Conservation (phyloP, 805 yeast genomes). For the Suhomyces vadensis region DNA sequence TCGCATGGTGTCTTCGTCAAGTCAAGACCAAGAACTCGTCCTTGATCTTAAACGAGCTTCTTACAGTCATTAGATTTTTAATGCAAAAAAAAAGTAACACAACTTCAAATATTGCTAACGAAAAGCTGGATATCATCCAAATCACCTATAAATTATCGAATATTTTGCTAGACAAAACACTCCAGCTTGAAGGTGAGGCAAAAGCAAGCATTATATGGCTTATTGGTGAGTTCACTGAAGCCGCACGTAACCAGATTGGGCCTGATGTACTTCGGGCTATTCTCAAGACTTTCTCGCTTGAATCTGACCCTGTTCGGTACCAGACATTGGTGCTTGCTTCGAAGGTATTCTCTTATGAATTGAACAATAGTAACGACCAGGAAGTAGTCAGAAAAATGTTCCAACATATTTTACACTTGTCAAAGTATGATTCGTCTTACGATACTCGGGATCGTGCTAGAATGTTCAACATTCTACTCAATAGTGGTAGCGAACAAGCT, state of each 20-base stretch:
- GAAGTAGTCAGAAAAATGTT: constrained; percentile 49
- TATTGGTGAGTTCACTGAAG: constrained; percentile 72
- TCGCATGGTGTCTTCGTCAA: constrained; percentile 64
- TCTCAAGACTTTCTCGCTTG: constrained; percentile 52
- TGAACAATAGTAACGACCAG: constrained; percentile 32
- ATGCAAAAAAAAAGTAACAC: constrained; percentile 53
- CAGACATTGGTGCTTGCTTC: constrained; percentile 75
- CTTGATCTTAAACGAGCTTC: constrained; percentile 57
- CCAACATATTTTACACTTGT: constrained; percentile 58
- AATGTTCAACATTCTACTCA: constrained; percentile 61
- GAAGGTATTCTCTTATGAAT: constrained; percentile 60
- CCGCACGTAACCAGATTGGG: constrained; percentile 46
- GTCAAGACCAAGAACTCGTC: constrained; percentile 33
- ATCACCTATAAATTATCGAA: constrained; percentile 53
- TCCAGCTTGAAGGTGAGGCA: constrained; percentile 47
- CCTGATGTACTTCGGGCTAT: constrained; percentile 74
- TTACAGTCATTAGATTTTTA: constrained; percentile 70
- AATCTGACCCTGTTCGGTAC: constrained; percentile 59
- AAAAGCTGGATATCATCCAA: constrained; percentile 44
- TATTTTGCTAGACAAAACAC: constrained; percentile 24
- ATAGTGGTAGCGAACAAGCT: constrained; percentile 40
- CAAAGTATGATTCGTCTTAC: constrained; percentile 70
- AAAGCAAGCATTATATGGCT: constrained; percentile 88
- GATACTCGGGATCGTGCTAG: constrained; percentile 88
- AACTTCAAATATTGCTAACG: constrained; percentile 10